Evolutionary conservation across 2,329 filamentous ascomycete species (phyloP).

Genomic region (Knufia fluminis): DNA sequence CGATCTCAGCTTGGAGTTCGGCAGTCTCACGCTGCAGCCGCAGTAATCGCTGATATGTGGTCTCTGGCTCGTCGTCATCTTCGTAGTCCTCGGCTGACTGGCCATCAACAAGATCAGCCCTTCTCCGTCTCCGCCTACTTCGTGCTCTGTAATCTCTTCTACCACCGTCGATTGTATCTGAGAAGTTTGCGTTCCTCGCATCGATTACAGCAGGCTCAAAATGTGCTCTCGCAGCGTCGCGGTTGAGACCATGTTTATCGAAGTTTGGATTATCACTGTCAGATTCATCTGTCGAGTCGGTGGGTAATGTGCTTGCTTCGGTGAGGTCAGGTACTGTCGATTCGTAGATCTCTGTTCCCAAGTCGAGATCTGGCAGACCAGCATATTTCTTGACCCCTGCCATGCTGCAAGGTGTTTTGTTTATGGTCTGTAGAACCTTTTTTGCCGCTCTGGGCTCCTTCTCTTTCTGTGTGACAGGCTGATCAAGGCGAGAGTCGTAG

Average conservation of each 20-base stretch:
- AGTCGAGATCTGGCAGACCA: slow-evolving; percentile 71
- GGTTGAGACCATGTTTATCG: slow-evolving; percentile 64
- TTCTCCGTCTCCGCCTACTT: slow-evolving; percentile 48
- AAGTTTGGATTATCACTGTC: slow-evolving; percentile 61
- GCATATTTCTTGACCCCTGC: slow-evolving; percentile 74
- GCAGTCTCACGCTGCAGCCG: slow-evolving; percentile 74
- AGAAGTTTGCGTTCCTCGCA: slow-evolving; percentile 73
- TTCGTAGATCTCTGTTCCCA: slow-evolving; percentile 90
- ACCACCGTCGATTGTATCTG: slow-evolving; percentile 74
- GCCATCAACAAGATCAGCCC: slow-evolving; percentile 37
- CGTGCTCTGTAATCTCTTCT: slow-evolving; percentile 74
- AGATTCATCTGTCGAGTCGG: slow-evolving; percentile 38
- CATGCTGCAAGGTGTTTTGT: slow-evolving; percentile 40
- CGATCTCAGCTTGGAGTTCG: slow-evolving; percentile 52
- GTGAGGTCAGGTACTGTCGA: slow-evolving; percentile 68
- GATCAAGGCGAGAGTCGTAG: too few species aligned
- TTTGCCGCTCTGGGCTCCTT: too few species aligned
- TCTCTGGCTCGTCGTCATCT: slow-evolving; percentile 69
- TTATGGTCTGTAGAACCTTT: too few species aligned
- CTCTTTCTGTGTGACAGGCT: too few species aligned
- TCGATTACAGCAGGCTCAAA: slow-evolving; percentile 72
- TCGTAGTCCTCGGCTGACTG: slow-evolving; percentile 38
- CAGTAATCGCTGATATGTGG: slow-evolving; percentile 67
- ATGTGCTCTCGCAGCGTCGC: slow-evolving; percentile 67
- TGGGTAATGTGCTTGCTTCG: slow-evolving; percentile 54